Percentiles rank a stretch among this genome's conserved stretches.
phyloP scores from a whole-genome alignment of 306 rosid species.

The Potentilla sterilis region DNA sequence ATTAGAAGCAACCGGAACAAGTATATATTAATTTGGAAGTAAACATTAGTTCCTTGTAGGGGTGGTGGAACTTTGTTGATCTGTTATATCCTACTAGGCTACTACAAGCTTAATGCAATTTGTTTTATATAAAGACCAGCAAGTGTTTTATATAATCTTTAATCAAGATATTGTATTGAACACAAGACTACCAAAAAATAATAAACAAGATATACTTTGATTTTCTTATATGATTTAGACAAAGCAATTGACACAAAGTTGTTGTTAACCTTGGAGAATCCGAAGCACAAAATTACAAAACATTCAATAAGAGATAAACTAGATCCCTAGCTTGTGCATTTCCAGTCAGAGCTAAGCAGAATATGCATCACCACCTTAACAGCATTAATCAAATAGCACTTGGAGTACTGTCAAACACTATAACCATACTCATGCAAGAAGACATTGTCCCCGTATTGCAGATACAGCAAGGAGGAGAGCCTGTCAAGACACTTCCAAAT shows the following conservation, averaged over 20 bases:
- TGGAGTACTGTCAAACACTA: too few relatives aligned
- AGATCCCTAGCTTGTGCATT: neutral
- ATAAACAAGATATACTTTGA: neutral
- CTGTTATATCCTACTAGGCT: neutral
- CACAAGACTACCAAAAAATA: neutral
- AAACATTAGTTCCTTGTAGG: neutral
- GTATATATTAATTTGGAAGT: neutral
- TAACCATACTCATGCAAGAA: too few relatives aligned
- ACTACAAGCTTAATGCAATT: neutral
- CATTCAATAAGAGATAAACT: neutral
- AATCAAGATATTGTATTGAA: neutral
- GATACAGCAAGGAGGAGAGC: too few relatives aligned
- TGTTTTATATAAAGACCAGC: neutral
- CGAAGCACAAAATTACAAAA: neutral
- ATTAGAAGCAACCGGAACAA: conserved; percentile 7
- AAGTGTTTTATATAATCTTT: neutral
- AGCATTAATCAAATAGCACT: neutral
- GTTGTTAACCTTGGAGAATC: neutral
- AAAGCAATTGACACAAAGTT: neutral
- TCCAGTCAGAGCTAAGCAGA: neutral
- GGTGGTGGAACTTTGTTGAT: neutral
- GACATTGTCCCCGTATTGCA: too few relatives aligned
- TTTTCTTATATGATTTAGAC: neutral
- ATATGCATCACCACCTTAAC: neutral
- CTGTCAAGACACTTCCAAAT: too few relatives aligned